A percentile compares a stretch with the other conserved stretches of the same genome.
Conservation (phyloP, 345 rosid genomes). For the Cardamine chenopodiifolia region DNA sequence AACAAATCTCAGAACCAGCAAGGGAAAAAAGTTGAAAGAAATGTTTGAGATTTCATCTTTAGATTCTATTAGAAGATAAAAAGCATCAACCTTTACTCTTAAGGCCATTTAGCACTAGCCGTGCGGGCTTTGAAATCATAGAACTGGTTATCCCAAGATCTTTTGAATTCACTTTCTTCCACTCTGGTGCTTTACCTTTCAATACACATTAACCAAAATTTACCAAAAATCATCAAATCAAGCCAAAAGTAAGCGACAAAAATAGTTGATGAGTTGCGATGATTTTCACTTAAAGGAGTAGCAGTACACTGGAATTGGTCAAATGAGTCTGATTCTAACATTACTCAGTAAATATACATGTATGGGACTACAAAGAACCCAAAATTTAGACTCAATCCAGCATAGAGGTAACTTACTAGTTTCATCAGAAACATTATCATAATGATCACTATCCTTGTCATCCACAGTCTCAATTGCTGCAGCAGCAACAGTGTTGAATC, state of each 20-base stretch:
- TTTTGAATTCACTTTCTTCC: constrained; percentile 53
- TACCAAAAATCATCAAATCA: background rate
- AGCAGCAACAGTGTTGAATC: constrained; percentile 41
- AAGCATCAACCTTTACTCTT: constrained; percentile 50
- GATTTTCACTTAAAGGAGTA: constrained; percentile 11
- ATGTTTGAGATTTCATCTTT: background rate
- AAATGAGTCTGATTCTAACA: background rate
- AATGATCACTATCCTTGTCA: constrained; percentile 1
- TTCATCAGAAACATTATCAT: constrained; percentile 4
- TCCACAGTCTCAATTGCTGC: constrained; percentile 47
- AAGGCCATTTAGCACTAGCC: constrained; percentile 56
- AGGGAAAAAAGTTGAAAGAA: background rate
- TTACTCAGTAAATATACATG: background rate
- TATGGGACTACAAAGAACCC: background rate
- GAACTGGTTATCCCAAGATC: constrained; percentile 55
- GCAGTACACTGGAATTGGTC: background rate
- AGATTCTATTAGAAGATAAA: background rate
- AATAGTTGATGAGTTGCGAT: background rate
- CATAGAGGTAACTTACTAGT: constrained; percentile 8
- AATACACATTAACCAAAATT: constrained; percentile 33
- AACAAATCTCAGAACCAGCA: constrained; percentile 5
- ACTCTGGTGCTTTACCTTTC: constrained; percentile 33
- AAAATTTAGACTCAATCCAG: background rate
- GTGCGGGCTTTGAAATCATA: constrained; percentile 46
- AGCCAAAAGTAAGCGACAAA: background rate